Conservation (phyloP, 2,329 filamentous ascomycete species). For the Aspergillus alliaceus region DNA sequence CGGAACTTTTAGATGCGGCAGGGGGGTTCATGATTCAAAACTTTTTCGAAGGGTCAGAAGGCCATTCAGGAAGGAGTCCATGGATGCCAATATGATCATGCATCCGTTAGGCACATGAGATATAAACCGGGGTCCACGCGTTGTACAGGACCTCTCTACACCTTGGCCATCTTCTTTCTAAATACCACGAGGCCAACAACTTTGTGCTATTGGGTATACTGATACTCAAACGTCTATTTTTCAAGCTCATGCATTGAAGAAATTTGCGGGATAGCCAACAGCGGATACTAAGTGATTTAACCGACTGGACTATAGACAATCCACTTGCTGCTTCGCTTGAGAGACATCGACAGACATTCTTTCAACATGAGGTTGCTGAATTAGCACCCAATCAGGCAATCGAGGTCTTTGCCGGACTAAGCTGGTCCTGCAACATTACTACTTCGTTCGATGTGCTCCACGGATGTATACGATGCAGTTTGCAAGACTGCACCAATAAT, state of each 20-base stretch:
- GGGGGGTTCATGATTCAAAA: conserved; percentile 21
- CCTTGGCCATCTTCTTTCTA: not conserved
- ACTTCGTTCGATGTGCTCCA: not conserved
- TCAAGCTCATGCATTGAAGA: not conserved
- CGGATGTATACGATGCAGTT: conserved; percentile 16
- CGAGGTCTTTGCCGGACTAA: too few relatives aligned
- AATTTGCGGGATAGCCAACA: not conserved
- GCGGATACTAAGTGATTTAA: not conserved
- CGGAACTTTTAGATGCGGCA: conserved; percentile 19
- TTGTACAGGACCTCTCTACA: not conserved
- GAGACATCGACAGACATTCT: too few relatives aligned
- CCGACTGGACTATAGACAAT: too few relatives aligned
- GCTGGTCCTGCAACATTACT: not conserved
- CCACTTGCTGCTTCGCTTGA: too few relatives aligned
- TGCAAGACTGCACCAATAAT: conserved; percentile 19
- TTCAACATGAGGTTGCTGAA: too few relatives aligned
- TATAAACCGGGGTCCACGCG: not conserved
- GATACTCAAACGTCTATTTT: not conserved
- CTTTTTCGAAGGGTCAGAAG: conserved; percentile 14
- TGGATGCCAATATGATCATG: not conserved
- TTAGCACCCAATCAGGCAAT: too few relatives aligned
- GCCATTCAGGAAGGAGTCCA: conserved; percentile 1
- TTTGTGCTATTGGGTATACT: not conserved
- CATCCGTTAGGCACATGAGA: not conserved
- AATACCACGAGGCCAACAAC: too few relatives aligned